phyloP scores from a whole-genome alignment of 768 basidiomycete species.

The Coprinopsis strossmayeri region DNA sequence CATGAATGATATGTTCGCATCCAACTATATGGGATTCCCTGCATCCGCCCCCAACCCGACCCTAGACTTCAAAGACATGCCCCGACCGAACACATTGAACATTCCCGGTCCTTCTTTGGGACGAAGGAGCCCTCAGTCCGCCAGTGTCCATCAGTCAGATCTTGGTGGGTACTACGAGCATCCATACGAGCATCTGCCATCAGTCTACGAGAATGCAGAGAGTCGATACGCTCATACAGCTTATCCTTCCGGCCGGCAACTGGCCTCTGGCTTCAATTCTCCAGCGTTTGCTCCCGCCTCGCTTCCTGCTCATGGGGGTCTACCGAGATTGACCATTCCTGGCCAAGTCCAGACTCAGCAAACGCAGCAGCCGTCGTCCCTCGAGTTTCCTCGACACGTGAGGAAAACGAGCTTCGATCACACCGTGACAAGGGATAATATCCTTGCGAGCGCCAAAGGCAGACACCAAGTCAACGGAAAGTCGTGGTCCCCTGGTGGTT shows the following conservation, averaged over 20 bases:
- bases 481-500: constrained; percentile 56
- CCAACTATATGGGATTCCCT: background rate
- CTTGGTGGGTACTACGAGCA: constrained; percentile 4
- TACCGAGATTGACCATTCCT: constrained; percentile 32
- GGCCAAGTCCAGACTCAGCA: constrained; percentile 23
- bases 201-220: constrained; percentile 27
- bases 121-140: constrained; percentile 41
- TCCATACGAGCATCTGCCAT: constrained; percentile 33
- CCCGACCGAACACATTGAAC: constrained; percentile 25
- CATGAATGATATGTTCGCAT: constrained; percentile 7
- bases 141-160: constrained; percentile 17
- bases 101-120: constrained; percentile 39
- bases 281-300: constrained; percentile 63
- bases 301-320: constrained; percentile 64
- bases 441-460: constrained; percentile 51
- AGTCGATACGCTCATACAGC: constrained; percentile 18
- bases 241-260: constrained; percentile 8
- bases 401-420: constrained; percentile 96
- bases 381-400: constrained; percentile 72
- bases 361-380: constrained; percentile 24
- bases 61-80: constrained; percentile 2
- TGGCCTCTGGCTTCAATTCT: constrained; percentile 36
- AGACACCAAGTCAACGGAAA: constrained; percentile 80
- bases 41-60: constrained; percentile 1
- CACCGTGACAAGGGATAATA: constrained; percentile 67